Conservation (phyloP, 208 protist genomes). For the Crithidia bombi region DNA sequence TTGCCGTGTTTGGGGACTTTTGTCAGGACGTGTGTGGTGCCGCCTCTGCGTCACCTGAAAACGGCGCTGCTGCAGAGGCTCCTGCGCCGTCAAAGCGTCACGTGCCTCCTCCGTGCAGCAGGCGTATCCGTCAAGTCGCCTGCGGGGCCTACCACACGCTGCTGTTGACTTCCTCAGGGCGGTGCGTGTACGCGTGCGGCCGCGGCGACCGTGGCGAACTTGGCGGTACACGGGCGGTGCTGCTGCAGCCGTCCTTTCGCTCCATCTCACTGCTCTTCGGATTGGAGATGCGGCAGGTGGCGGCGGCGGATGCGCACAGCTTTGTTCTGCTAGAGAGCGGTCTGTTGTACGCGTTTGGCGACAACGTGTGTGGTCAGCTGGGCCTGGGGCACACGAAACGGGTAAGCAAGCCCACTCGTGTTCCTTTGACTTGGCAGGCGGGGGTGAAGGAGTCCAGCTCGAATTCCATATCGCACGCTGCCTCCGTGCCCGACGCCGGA, state of each 20-base stretch:
- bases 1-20: constrained; percentile 44
- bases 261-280: constrained; percentile 81
- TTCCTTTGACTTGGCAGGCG: constrained; percentile 11
- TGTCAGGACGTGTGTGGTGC: no score
- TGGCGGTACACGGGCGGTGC: constrained; percentile 44
- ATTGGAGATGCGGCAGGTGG: constrained; percentile 58
- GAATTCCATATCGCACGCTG: not conserved
- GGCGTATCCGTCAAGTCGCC: constrained; percentile 52
- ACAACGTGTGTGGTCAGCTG: constrained; percentile 82
- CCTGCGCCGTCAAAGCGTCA: not conserved
- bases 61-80: not conserved
- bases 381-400: constrained; percentile 68
- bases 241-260: constrained; percentile 67
- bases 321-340: constrained; percentile 80
- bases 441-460: not conserved
- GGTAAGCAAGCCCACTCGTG: constrained; percentile 18
- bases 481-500: not conserved
- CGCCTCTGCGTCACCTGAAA: no score
- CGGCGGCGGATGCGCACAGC: constrained; percentile 73
- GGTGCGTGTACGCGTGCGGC: constrained; percentile 75
- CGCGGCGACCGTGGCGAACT: constrained; percentile 73
- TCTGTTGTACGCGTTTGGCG: constrained; percentile 79
- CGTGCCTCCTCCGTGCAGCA: constrained; percentile 26
- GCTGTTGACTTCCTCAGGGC: constrained; percentile 45
- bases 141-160: constrained; percentile 81